phyloP scores from a whole-genome alignment of 768 basidiomycete genomes.

The Asterophora lycoperdoides region DNA sequence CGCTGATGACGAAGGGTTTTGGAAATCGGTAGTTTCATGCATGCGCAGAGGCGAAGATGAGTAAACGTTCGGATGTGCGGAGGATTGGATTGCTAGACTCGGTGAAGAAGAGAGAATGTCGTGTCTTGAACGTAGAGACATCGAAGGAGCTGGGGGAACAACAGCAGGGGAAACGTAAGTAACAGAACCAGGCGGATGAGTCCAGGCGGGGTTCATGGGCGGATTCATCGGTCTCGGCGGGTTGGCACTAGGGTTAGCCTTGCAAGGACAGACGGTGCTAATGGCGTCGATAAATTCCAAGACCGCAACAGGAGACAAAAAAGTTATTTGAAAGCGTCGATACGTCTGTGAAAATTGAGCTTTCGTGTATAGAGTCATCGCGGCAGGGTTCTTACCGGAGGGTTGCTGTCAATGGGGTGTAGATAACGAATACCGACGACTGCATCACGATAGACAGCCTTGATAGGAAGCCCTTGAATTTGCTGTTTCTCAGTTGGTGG shows the following conservation, averaged over 20 bases:
- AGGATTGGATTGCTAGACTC: neutral
- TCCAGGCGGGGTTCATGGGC: slow-evolving; percentile 6
- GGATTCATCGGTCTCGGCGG: slow-evolving; percentile 10
- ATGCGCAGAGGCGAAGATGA: slow-evolving; percentile 6
- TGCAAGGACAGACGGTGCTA: slow-evolving; percentile 71
- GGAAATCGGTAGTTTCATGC: slow-evolving; percentile 3
- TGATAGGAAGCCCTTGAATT: slow-evolving; percentile 62
- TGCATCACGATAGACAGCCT: slow-evolving; percentile 73
- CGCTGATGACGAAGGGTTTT: slow-evolving; percentile 1
- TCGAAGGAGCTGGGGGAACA: slow-evolving; percentile 1
- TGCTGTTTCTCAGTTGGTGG: slow-evolving; percentile 27
- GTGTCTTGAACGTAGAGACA: neutral
- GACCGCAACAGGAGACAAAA: slow-evolving; percentile 45
- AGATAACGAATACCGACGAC: slow-evolving; percentile 75
- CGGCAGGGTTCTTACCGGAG: slow-evolving; percentile 12
- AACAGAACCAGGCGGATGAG: slow-evolving; percentile 7
- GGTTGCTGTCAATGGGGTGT: slow-evolving; percentile 36
- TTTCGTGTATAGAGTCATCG: slow-evolving; percentile 9
- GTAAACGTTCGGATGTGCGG: slow-evolving; percentile 3
- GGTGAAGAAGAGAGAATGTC: slow-evolving; percentile 11
- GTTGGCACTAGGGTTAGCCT: slow-evolving; percentile 41
- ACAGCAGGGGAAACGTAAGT: slow-evolving; percentile 1
- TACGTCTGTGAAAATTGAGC: slow-evolving; percentile 43
- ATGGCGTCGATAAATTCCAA: slow-evolving; percentile 59
- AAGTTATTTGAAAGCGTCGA: slow-evolving; percentile 75